Evolutionary conservation across 768 basidiomycete genomes (phyloP).

Genomic region (Psilocybe cubensis): DNA sequence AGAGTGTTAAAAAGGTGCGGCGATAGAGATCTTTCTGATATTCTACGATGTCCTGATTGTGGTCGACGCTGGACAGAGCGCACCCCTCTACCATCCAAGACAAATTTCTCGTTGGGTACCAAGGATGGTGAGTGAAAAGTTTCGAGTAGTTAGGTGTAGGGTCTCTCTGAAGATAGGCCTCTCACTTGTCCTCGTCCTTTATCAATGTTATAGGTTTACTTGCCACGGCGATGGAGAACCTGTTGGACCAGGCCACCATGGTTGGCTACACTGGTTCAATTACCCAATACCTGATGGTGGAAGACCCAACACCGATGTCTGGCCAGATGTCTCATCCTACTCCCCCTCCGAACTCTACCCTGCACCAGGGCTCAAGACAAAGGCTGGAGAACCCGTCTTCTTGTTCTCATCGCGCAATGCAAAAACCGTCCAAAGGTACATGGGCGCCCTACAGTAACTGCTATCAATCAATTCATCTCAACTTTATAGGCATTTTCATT

Average conservation of each 20-base stretch:
- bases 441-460: background rate
- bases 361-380: conserved; percentile 65
- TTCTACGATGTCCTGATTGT: background rate
- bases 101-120: conserved; percentile 86
- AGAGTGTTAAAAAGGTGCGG: conserved; percentile 49
- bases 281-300: conserved; percentile 71
- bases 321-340: conserved; percentile 80
- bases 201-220: conserved; percentile 57
- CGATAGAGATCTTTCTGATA: background rate
- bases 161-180: background rate
- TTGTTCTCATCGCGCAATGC: conserved; percentile 82
- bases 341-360: conserved; percentile 70
- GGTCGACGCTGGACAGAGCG: conserved; percentile 44
- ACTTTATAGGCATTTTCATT: conserved; percentile 63
- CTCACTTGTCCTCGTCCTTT: background rate
- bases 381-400: conserved; percentile 60
- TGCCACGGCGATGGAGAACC: conserved; percentile 72
- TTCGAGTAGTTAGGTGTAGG: background rate
- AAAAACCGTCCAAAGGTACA: conserved; percentile 66
- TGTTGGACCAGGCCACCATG: conserved; percentile 75
- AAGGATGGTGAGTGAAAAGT: conserved; percentile 67
- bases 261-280: conserved; percentile 88
- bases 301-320: conserved; percentile 72
- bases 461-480: background rate
- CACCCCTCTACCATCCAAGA: conserved; percentile 79